A percentile compares a stretch with the other conserved stretches of the same genome.
Evolutionary conservation across 768 basidiomycete species (phyloP).

Genomic region (Podaxis sp.): DNA sequence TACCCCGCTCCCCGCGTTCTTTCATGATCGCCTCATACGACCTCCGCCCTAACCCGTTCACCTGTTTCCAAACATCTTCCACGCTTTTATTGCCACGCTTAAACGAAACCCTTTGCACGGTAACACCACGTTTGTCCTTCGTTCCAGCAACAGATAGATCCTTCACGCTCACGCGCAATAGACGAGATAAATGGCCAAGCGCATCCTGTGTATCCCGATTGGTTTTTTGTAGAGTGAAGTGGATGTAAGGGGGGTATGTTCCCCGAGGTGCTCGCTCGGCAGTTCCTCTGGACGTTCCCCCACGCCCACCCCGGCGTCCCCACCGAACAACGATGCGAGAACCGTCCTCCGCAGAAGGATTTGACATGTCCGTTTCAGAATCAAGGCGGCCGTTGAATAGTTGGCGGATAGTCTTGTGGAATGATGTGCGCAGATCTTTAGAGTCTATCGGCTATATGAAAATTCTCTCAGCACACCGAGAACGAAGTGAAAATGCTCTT

Average conservation of each 20-base stretch:
- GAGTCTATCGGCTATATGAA: slow-evolving; percentile 69
- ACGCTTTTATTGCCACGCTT: slow-evolving; percentile 74
- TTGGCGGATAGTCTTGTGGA: slow-evolving; percentile 80
- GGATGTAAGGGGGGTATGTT: slow-evolving; percentile 83
- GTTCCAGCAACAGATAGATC: slow-evolving; percentile 92
- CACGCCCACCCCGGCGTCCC: slow-evolving; percentile 52
- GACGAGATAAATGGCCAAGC: slow-evolving; percentile 73
- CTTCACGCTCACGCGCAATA: slow-evolving; percentile 72
- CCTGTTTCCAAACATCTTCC: slow-evolving; percentile 81
- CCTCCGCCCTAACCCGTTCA: slow-evolving; percentile 63
- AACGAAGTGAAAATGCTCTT: slow-evolving; percentile 16
- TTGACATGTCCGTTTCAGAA: slow-evolving; percentile 66
- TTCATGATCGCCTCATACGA: slow-evolving; percentile 55
- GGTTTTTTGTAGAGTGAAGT: slow-evolving; percentile 95
- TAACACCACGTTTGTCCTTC: slow-evolving; percentile 97
- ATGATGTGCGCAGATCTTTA: slow-evolving; percentile 75
- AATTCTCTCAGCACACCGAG: background rate
- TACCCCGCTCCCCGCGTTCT: slow-evolving; percentile 84
- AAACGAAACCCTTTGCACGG: slow-evolving; percentile 87
- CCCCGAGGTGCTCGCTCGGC: slow-evolving; percentile 53
- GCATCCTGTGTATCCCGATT: slow-evolving; percentile 98
- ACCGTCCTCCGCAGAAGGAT: slow-evolving; percentile 56
- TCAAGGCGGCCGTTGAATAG: slow-evolving; percentile 84
- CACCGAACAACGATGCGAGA: slow-evolving; percentile 80
- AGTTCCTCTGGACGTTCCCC: slow-evolving; percentile 41